Evolutionary conservation across 129 eudicot species (phyloP).

Genomic region (Deinandra increscens): DNA sequence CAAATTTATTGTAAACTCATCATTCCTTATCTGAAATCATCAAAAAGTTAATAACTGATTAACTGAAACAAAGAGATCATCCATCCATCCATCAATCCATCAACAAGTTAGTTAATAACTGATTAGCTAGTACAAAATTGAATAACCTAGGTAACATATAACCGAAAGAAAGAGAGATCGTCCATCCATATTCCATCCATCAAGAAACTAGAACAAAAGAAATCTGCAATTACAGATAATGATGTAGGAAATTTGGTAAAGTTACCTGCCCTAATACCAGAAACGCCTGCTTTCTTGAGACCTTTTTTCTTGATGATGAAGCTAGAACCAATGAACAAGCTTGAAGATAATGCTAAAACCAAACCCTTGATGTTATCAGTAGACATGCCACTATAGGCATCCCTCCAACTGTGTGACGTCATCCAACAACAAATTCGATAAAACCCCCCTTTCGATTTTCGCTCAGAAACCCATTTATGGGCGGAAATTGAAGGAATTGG

Average conservation of each 20-base stretch:
- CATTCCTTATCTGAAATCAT: background rate
- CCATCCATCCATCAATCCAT: background rate
- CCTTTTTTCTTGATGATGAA: conserved; percentile 94
- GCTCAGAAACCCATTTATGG: background rate
- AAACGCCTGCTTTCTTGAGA: conserved; percentile 76
- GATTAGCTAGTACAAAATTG: too few relatives aligned
- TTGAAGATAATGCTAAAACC: conserved; percentile 78
- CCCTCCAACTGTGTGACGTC: conserved; percentile 47
- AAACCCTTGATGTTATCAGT: conserved; percentile 82
- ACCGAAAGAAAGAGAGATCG: too few relatives aligned
- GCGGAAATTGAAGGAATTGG: background rate
- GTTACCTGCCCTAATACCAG: conserved; percentile 82
- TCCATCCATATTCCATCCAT: too few relatives aligned
- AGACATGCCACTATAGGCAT: conserved; percentile 87
- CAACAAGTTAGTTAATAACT: too few relatives aligned
- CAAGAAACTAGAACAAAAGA: background rate
- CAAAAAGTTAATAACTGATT: background rate
- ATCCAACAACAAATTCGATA: conserved; percentile 17
- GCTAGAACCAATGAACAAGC: conserved; percentile 82
- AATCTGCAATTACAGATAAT: background rate
- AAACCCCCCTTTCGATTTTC: background rate
- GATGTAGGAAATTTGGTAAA: background rate
- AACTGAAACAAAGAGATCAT: background rate
- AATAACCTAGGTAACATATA: too few relatives aligned
- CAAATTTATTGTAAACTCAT: background rate